Base-by-base conservation (phyloP, 768 basidiomycete species). In the Xerocomellus chrysenteron region DNA sequence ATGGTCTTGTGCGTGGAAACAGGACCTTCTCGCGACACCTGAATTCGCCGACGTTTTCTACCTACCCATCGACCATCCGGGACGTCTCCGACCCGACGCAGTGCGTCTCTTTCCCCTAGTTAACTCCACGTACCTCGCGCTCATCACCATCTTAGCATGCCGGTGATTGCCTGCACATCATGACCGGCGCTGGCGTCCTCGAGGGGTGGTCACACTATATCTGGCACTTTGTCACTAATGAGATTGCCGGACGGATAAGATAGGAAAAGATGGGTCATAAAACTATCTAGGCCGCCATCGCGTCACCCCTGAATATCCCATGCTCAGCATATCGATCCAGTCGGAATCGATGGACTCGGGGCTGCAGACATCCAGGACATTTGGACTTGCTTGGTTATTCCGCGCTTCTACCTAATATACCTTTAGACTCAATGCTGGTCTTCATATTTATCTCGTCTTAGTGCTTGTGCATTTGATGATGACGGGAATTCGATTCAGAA, bases 61-160 rank as follows among this genome's bases (percentile, higher is more conserved):
- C 64, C 72, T 88, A 1, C 72, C 76, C 7, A 86, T 88, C 30
- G 85, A 88, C 54, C 75, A 78, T 50, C 86, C 86, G 2, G 85
- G 74, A 32, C 75, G 81, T 42, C 71, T 88, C 14, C 76, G 87
- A 4, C 86, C 87, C 32, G 87, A 88, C 64, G 81, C 85, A 30
- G 85, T 86, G 56, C 51, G 85, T 77, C 24, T 11, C 2, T 16
- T 36, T 2, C 1, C 13, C 26, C 21, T 43, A 17, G 19, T 32
- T 11, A 30, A 44, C 2, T 10, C 21, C 14, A 17, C 4, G 21
- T 55, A 19, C 47, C 16, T 37, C 17, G 39, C 35, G 48, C 49
- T 60, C 37, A 60, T 40, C 28, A 30, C 21, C 6, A 26, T 57
- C 30, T 28, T 58, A 79, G 76, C 80, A 81, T 60, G 62, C 73